Evolutionary conservation across 78 protist species (phyloP), one percentile per base, ranked within the genome.

Genomic region (Creolimax fragrantissima): DNA sequence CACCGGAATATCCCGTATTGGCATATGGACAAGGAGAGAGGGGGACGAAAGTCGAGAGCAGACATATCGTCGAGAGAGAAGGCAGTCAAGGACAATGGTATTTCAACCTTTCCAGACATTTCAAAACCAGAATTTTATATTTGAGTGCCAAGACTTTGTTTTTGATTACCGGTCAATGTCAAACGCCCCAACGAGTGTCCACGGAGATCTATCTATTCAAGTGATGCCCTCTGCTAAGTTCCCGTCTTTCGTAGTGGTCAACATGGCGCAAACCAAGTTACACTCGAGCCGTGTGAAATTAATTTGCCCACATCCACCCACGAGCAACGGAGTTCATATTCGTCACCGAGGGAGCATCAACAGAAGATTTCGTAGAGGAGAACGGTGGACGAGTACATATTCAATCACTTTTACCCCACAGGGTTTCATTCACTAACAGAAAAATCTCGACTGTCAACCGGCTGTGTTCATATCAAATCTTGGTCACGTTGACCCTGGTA

Each of bases 231-330:
- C 24, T n/a, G 88, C 88, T 24, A 24, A 11, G 41, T 24, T n/a
- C 88, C 88, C 88, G 2, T 17, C 45, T n/a, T 24, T 84, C 17
- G 88, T 42, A 11, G 35, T 84, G 17, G 88, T 32, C 11, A 41
- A 84, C 17, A 84, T 84, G 88, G 41, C 88, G 11, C 41, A 42
- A 42, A 84, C 88, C 41, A 84, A 84, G 45, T 84, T 84, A 84
- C 88, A 11, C 11, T 84, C 11, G 88, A 84, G 24, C 88, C 88
- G 24, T 84, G 88, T 24, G 88, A 24, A 2, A 84, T 84, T 32
- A 88, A 88, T 6, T 6, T 88, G 24, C 90, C 90, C 90, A 88
- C 6, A n/a, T n/a, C 35, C 90, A 88, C 47, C 90, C 90, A 35
- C 5, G 17, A 11, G 90, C 67, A 35, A n/a, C 17, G 32, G 90